Percentiles rank a stretch among this genome's conserved stretches.
These are phyloP conservation scores for Solanum sparsipilum DNA, from an alignment of 257 asterid genomes.

Conservation along the genomic window DNA sequence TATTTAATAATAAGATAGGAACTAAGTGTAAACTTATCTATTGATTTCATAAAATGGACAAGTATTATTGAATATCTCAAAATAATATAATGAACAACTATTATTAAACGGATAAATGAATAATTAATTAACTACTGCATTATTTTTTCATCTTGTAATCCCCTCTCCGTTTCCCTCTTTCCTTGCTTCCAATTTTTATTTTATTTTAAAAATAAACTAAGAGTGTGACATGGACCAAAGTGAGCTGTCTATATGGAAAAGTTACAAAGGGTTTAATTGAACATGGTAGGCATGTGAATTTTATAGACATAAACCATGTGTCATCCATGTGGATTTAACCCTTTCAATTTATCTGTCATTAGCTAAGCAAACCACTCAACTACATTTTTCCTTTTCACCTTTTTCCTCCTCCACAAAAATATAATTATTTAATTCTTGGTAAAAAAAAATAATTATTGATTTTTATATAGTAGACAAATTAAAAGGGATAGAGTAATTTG, in stretches of 20 bases:
- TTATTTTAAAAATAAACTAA: background rate
- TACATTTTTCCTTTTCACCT: background rate
- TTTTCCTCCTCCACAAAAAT: background rate
- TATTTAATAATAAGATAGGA: no score
- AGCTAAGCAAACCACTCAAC: constrained; percentile 23
- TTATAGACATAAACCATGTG: constrained; percentile 28
- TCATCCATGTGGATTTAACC: constrained; percentile 25
- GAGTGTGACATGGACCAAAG: constrained; percentile 18
- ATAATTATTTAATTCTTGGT: background rate
- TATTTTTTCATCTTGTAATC: no score
- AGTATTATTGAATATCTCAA: fast-evolving
- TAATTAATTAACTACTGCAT: no score
- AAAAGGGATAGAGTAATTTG: background rate
- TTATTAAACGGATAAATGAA: fast-evolving
- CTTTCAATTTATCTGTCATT: constrained; percentile 23
- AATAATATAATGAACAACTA: no score
- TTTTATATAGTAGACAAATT: no score
- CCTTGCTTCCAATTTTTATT: background rate
- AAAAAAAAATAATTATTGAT: background rate
- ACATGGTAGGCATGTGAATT: constrained; percentile 63
- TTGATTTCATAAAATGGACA: no score
- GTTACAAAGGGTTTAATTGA: constrained; percentile 48
- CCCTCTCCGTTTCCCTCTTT: no score
- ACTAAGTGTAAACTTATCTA: no score
- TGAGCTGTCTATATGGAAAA: constrained; percentile 37